Base-by-base conservation (phyloP, 176 grass and related monocot species). In the Chrysopogon serrulatus region DNA sequence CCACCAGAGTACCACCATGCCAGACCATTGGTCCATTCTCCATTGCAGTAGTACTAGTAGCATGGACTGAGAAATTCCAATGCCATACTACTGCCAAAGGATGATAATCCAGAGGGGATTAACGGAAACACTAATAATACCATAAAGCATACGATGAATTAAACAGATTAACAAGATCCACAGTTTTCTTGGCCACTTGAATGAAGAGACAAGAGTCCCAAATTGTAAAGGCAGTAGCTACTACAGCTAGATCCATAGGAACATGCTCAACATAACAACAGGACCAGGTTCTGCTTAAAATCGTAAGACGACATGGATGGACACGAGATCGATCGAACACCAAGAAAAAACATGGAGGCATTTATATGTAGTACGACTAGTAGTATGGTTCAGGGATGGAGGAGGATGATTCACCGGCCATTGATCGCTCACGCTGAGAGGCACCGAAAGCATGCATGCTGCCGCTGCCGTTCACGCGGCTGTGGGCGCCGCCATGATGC, bases 401-500 rank as follows among this genome's bases (percentile, higher is more conserved):
- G 27, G 32, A 73, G 16, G 73, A 21, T 31, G 74, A 73, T 73
- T 74, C 73, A 68, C 77, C 66, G 71, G 70, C 14, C 63, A 41
- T 73, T 66, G 86, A 57, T 69, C 18, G 86, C 24, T 74, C 17
- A 36, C 62, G 16, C 59, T n/a, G n/a, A 59, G 57, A 34, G 21
- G 78, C 60, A 15, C 56, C 66, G 41, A n/a, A 28, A 71, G 75
- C 16, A 48, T 48, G 41, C 73, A 49, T 51, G 80, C 26, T 39
- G 66, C 18, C 31, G 51, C 0, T 42, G 12, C 68, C 65, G 69
- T n/a, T 85, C 16, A 49, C 74, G 61, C 83, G 44, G 57, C 41
- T 27, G 79, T 88, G 30, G 83, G 65, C 7, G 87, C 79, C 1
- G 86, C 79, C 83, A 86, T 85, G 87, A 94, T 90, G 71, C 59